phyloP scores from a whole-genome alignment of 148 eudicot species.

The Silene uniflora region DNA sequence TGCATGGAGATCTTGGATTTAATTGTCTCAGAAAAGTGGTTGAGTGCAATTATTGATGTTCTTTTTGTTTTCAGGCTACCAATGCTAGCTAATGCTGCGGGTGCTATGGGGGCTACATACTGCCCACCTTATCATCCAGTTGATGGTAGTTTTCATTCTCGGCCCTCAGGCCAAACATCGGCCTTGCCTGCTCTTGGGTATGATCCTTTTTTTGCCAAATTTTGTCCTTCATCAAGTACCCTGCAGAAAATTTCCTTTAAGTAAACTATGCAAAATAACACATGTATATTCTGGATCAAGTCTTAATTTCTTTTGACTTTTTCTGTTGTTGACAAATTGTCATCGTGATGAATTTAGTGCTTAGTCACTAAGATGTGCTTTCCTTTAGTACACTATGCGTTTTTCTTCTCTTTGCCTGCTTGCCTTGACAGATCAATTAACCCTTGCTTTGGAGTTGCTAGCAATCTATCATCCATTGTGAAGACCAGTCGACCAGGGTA shows the following conservation, averaged over 20 bases:
- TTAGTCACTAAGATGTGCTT: too few relatives aligned
- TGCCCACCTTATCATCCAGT: slow-evolving; percentile 70
- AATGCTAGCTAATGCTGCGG: slow-evolving; percentile 84
- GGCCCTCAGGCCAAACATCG: slow-evolving; percentile 67
- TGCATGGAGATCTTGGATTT: not conserved
- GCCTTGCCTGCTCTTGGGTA: slow-evolving; percentile 57
- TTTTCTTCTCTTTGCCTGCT: not conserved
- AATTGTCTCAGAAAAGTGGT: not conserved
- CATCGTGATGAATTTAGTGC: not conserved
- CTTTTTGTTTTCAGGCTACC: slow-evolving; percentile 58
- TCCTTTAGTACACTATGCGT: not conserved
- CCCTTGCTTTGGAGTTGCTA: too few relatives aligned
- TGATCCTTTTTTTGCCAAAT: slow-evolving; percentile 13
- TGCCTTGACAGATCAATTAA: too few relatives aligned
- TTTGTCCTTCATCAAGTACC: not conserved
- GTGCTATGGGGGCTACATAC: slow-evolving; percentile 75
- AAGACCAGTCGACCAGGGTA: not conserved
- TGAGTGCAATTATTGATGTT: not conserved
- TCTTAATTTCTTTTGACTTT: not conserved
- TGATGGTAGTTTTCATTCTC: slow-evolving; percentile 68
- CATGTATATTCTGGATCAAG: not conserved
- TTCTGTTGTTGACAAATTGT: not conserved
- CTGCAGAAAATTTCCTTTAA: not conserved
- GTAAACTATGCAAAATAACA: not conserved
- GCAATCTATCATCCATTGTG: not conserved